Conservation (phyloP, 148 eudicot genomes). For the Vaccinium corymbosum region DNA sequence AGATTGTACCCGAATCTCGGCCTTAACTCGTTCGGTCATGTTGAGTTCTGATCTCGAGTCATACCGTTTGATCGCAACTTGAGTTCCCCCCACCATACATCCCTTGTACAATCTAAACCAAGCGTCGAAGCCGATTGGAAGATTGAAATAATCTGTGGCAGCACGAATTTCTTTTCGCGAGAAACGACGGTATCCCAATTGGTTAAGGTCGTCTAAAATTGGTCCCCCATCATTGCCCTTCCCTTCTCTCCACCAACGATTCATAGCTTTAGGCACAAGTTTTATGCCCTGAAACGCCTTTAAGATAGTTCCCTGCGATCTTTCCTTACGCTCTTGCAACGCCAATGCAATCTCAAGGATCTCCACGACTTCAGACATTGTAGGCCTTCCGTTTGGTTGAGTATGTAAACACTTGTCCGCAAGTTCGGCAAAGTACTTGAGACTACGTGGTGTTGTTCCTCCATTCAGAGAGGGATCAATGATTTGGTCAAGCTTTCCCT, state of each 20-base stretch:
- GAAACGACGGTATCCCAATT: neutral
- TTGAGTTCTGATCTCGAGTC: too few relatives aligned
- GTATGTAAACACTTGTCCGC: neutral
- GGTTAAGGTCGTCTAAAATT: too few relatives aligned
- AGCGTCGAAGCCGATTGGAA: too few relatives aligned
- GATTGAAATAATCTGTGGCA: too few relatives aligned
- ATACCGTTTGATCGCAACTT: too few relatives aligned
- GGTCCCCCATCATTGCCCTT: too few relatives aligned
- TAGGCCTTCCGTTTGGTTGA: neutral
- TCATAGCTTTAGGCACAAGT: neutral
- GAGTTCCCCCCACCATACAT: too few relatives aligned
- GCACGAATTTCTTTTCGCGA: too few relatives aligned
- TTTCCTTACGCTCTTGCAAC: neutral
- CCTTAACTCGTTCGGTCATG: too few relatives aligned
- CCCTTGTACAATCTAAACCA: too few relatives aligned
- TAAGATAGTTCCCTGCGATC: neutral
- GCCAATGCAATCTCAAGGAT: neutral
- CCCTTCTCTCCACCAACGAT: neutral
- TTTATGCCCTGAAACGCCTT: neutral
- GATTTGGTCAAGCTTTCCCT: neutral
- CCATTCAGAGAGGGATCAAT: constrained; percentile 2
- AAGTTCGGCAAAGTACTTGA: neutral
- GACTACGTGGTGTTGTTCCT: neutral
- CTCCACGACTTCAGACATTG: constrained; percentile 1
- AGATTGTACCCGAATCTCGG: too few relatives aligned